These are phyloP conservation scores for Boletus rufocinnamomeus DNA, from an alignment of 768 basidiomycete species.

Conservation along the genomic window DNA sequence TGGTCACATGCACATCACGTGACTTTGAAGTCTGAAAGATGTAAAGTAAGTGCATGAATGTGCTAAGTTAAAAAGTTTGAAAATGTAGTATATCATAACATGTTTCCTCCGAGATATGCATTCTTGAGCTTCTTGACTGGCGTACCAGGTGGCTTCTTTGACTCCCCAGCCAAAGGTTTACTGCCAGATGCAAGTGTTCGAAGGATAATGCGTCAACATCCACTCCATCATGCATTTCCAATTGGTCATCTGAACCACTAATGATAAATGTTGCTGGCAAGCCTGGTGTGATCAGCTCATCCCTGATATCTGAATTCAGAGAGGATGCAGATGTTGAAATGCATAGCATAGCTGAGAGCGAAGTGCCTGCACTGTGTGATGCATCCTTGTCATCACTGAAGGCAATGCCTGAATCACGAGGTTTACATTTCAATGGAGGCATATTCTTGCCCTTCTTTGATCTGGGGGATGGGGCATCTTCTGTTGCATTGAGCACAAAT, in stretches of 20 bases:
- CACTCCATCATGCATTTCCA: slow-evolving; percentile 30
- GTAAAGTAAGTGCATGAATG: too few relatives aligned
- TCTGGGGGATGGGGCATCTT: slow-evolving; percentile 58
- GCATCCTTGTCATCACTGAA: slow-evolving; percentile 60
- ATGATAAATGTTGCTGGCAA: slow-evolving; percentile 47
- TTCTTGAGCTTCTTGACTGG: slow-evolving; percentile 78
- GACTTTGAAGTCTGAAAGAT: too few relatives aligned
- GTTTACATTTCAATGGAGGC: slow-evolving; percentile 68
- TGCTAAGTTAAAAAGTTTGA: too few relatives aligned
- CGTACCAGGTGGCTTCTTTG: slow-evolving; percentile 74
- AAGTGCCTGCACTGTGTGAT: slow-evolving; percentile 16
- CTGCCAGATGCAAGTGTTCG: slow-evolving; percentile 62
- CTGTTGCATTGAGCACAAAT: slow-evolving; percentile 57
- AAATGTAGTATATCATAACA: too few relatives aligned
- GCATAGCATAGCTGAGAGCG: slow-evolving; percentile 47
- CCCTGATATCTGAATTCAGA: slow-evolving; percentile 54
- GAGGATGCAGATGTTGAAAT: slow-evolving; percentile 68
- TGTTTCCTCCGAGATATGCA: slow-evolving; percentile 53
- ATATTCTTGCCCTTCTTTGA: slow-evolving; percentile 35
- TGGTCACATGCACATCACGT: too few relatives aligned
- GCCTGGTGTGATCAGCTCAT: slow-evolving; percentile 72
- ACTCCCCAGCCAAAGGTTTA: slow-evolving; percentile 44
- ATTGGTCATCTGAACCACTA: slow-evolving; percentile 43
- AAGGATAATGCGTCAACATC: slow-evolving; percentile 70
- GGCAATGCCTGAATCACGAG: slow-evolving; percentile 66